These are phyloP conservation scores for Fusarium phyllophilum DNA, from an alignment of 2,329 filamentous ascomycete species.

Conservation along the genomic window DNA sequence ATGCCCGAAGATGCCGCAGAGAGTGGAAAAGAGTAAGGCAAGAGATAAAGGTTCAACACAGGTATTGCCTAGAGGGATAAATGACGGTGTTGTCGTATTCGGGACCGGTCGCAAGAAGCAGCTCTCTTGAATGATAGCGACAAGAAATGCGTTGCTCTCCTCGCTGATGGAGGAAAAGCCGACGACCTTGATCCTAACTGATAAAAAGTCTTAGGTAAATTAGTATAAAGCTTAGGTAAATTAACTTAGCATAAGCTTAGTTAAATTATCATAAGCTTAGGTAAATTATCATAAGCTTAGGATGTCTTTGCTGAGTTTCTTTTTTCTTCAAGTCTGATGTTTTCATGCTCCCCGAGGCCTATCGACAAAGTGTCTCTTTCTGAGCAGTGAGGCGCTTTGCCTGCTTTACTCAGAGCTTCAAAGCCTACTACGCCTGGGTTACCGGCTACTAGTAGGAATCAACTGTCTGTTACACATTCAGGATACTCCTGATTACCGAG, in stretches of 20 bases:
- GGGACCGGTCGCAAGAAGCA: not conserved
- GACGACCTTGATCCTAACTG: no score
- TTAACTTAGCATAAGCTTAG: no score
- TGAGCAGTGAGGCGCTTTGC: not conserved
- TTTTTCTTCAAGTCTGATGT: no score
- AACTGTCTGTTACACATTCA: not conserved
- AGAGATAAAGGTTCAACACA: not conserved
- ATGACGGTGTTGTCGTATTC: not conserved
- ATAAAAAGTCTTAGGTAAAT: no score
- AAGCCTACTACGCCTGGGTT: not conserved
- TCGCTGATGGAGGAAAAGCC: no score
- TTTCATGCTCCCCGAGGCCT: no score
- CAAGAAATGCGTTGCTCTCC: no score
- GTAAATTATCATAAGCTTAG: no score
- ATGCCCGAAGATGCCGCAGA: not conserved
- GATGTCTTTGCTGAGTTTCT: no score
- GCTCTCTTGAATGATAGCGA: not conserved
- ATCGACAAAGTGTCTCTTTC: conserved; percentile 37
- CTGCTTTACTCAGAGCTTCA: no score
- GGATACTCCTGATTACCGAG: not conserved
- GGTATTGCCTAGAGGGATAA: not conserved
- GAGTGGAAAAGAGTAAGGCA: not conserved
- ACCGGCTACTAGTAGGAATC: not conserved
- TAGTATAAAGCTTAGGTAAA: no score
- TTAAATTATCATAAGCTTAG: no score